A percentile compares a stretch with the other conserved stretches of the same genome.
Conservation (phyloP, 2,329 filamentous ascomycete genomes). For the Clonostachys chloroleuca region DNA sequence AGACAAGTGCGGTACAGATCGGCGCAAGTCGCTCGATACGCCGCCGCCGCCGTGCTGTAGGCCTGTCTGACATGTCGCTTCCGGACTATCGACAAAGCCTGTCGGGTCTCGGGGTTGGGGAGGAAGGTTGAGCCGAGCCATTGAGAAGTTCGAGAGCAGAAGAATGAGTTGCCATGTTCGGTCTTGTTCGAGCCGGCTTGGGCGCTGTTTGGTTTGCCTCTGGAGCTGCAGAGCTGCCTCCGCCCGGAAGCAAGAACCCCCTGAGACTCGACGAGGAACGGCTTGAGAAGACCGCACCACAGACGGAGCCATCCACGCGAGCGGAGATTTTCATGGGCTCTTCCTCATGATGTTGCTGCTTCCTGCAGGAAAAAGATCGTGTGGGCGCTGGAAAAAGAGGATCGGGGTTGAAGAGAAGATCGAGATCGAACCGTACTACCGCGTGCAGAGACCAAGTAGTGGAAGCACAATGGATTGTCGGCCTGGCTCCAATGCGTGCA, state of each 20-base stretch:
- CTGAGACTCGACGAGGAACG: conserved; percentile 27
- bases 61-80: conserved; percentile 10
- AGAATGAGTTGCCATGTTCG: conserved; percentile 4
- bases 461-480: no score
- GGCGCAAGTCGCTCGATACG: conserved; percentile 7
- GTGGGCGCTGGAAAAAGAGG: no score
- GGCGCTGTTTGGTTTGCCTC: neutral
- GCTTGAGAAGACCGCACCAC: conserved; percentile 47
- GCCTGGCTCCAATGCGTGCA: no score
- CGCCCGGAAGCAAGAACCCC: conserved; percentile 8
- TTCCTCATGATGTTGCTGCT: conserved; percentile 37
- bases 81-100: conserved; percentile 5
- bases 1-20: neutral
- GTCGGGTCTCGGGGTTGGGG: conserved; percentile 13
- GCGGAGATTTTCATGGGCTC: conserved; percentile 56
- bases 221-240: conserved; percentile 4
- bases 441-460: neutral
- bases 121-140: conserved; percentile 38
- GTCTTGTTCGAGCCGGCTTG: no score
- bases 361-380: no score
- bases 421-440: no score
- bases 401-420: no score
- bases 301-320: conserved; percentile 57
- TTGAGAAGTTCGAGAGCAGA: conserved; percentile 23
- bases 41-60: conserved; percentile 18